These are phyloP conservation scores for Melaleuca quinquenervia DNA, from an alignment of 345 rosid genomes.

Conservation along the genomic window DNA sequence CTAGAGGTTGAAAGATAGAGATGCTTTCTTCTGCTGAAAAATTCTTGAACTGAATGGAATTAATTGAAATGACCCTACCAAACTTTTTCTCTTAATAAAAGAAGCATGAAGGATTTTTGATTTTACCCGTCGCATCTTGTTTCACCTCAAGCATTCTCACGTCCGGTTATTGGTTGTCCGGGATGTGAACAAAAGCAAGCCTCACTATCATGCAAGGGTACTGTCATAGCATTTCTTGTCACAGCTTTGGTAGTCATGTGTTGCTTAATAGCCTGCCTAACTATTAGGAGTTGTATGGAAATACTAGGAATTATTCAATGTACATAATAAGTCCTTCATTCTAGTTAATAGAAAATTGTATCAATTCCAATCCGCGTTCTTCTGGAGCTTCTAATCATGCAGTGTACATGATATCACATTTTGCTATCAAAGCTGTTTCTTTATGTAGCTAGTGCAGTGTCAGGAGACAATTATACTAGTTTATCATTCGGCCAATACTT, in stretches of 20 bases:
- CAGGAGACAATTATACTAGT: not conserved
- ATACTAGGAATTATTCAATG: not conserved
- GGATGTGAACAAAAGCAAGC: not conserved
- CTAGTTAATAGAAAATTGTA: not conserved
- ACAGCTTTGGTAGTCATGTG: rapidly evolving
- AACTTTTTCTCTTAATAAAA: not conserved
- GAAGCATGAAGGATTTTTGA: not conserved
- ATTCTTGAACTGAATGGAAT: not conserved
- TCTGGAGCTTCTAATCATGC: not conserved
- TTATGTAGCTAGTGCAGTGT: not conserved
- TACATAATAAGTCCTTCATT: not conserved
- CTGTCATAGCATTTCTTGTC: not conserved
- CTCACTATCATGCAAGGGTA: not conserved
- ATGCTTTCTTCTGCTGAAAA: not conserved
- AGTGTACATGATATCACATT: not conserved
- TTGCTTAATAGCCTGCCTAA: not conserved
- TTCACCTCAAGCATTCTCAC: not conserved
- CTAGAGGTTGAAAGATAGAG: not conserved
- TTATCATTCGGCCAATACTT: not conserved
- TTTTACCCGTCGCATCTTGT: not conserved
- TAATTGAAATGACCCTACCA: not conserved
- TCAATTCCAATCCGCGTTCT: not conserved
- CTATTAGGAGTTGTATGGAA: not conserved
- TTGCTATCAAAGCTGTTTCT: not conserved
- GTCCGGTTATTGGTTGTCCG: not conserved